phyloP scores from a whole-genome alignment of 2,329 filamentous ascomycete species.

The Microdochium bolleyi region DNA sequence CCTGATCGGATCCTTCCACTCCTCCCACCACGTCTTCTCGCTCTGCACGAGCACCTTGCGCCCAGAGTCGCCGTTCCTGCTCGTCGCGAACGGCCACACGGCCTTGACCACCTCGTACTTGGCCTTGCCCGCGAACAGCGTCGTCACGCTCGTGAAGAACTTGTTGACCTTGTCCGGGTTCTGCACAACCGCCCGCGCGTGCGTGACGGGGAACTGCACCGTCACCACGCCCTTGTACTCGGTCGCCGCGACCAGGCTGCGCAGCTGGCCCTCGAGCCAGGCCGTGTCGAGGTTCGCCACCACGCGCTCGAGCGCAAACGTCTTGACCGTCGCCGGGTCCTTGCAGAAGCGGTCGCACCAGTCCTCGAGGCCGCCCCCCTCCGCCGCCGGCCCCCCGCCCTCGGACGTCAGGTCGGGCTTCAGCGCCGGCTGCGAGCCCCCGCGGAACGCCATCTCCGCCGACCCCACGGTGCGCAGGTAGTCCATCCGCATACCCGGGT shows the following conservation, averaged over 20 bases:
- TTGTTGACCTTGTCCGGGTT: conserved; percentile 44
- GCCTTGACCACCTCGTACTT: conserved; percentile 48
- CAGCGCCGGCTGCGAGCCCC: conserved; percentile 31
- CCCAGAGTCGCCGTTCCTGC: conserved; percentile 32
- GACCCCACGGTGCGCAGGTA: conserved; percentile 42
- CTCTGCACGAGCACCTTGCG: conserved; percentile 42
- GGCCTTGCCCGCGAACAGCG: conserved; percentile 42
- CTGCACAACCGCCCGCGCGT: conserved; percentile 39
- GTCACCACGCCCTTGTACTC: conserved; percentile 41
- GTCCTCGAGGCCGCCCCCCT: conserved; percentile 33
- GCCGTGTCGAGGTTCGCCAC: conserved; percentile 46
- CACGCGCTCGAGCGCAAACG: conserved; percentile 41
- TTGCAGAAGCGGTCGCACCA: conserved; percentile 41
- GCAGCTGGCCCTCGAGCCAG: conserved; percentile 46
- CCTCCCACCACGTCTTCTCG: conserved; percentile 48
- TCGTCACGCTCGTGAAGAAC: conserved; percentile 43
- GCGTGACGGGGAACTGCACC: conserved; percentile 41
- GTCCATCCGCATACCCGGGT: conserved; percentile 35
- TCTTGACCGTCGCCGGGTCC: conserved; percentile 34
- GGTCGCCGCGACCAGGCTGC: conserved; percentile 39
- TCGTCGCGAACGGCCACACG: conserved; percentile 50
- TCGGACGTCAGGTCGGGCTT: conserved; percentile 32
- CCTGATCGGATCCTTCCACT: conserved; percentile 38
- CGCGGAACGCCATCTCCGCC: conserved; percentile 42
- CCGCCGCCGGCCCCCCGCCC: too few relatives aligned